Percentiles rank a stretch among this genome's conserved stretches.
Evolutionary conservation across 140 eudicot species (phyloP).

Genomic region (Erigeron philadelphicus): DNA sequence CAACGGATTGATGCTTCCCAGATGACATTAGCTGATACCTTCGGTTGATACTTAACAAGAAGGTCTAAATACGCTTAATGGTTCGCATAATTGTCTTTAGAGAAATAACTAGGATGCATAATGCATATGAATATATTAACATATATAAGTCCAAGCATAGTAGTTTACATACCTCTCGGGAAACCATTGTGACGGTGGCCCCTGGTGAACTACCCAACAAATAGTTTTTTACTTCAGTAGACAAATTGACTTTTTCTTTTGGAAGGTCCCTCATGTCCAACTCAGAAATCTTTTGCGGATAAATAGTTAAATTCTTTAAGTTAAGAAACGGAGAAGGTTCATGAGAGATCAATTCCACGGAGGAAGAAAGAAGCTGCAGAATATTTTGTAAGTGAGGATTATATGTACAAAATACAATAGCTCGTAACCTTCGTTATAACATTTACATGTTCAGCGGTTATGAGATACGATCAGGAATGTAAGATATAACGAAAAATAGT

Average conservation of each 20-base stretch:
- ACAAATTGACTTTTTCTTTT: background rate
- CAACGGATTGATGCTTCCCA: too few relatives aligned
- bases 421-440: too few relatives aligned
- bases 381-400: background rate
- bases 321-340: slow-evolving; percentile 1
- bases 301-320: background rate
- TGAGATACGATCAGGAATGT: too few relatives aligned
- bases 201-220: background rate
- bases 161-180: background rate
- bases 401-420: too few relatives aligned
- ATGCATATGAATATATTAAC: background rate
- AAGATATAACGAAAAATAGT: too few relatives aligned
- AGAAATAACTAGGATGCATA: background rate
- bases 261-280: too few relatives aligned
- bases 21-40: too few relatives aligned
- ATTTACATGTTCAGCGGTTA: too few relatives aligned
- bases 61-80: background rate
- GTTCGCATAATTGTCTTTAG: background rate
- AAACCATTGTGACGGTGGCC: background rate
- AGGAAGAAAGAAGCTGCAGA: slow-evolving; percentile 10
- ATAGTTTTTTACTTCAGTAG: background rate
- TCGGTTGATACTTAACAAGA: background rate
- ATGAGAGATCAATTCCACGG: background rate
- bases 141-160: background rate
- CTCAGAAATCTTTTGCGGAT: background rate